These are phyloP conservation scores for Aureobasidium subglaciale DNA, from an alignment of 2,329 filamentous ascomycete genomes.

Conservation along the genomic window DNA sequence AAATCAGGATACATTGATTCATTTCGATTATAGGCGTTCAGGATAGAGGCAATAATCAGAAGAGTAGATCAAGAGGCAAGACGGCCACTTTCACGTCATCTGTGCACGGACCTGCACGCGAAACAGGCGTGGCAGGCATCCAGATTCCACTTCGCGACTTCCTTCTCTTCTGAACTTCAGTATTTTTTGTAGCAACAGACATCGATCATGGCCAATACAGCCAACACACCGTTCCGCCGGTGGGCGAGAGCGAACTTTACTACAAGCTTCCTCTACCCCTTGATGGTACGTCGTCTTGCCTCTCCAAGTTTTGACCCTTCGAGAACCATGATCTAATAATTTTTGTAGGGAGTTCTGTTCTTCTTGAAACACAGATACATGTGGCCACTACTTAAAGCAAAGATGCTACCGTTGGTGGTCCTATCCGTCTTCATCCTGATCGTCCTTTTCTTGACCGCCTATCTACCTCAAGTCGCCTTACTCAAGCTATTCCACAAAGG, in stretches of 20 bases:
- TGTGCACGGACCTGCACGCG: background rate
- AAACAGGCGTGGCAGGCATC: constrained; percentile 6
- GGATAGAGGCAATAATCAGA: no score
- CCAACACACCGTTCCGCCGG: constrained; percentile 5
- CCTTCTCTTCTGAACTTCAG: background rate
- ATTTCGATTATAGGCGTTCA: no score
- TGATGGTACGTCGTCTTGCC: constrained; percentile 19
- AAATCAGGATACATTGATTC: no score
- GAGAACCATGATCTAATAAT: background rate
- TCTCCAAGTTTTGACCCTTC: no score
- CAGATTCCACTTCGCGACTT: background rate
- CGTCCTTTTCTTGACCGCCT: constrained; percentile 82
- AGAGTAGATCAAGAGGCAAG: background rate
- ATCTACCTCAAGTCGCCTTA: constrained; percentile 82
- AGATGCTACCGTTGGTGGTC: constrained; percentile 72
- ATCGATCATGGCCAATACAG: background rate
- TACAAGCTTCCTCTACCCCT: constrained; percentile 28
- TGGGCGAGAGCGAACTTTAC: constrained; percentile 25
- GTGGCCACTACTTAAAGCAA: constrained; percentile 70
- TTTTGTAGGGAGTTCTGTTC: constrained; percentile 67
- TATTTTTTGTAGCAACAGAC: background rate
- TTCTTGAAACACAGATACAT: constrained; percentile 71
- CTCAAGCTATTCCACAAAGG: constrained; percentile 79
- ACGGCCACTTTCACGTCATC: background rate
- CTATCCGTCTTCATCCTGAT: constrained; percentile 76